These are phyloP conservation scores for Epicoccum sorghinum DNA, from an alignment of 2,329 filamentous ascomycete genomes.

Conservation along the genomic window DNA sequence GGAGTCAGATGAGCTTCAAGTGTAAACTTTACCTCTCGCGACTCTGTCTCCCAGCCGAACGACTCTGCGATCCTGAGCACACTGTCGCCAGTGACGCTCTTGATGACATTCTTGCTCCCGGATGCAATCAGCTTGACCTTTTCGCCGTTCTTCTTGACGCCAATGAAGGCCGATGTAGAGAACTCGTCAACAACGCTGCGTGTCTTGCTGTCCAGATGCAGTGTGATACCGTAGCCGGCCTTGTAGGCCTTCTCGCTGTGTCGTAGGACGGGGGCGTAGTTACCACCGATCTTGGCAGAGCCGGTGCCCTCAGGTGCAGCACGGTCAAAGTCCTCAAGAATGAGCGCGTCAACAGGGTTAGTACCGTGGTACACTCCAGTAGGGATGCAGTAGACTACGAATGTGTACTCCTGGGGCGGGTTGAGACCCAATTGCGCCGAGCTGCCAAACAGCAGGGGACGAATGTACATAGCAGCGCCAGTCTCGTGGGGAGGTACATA, in stretches of 20 bases:
- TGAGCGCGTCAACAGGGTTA: conserved; percentile 82
- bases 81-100: conserved; percentile 82
- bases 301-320: conserved; percentile 91
- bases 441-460: conserved; percentile 85
- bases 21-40: conserved; percentile 62
- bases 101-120: conserved; percentile 84
- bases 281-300: conserved; percentile 91
- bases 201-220: conserved; percentile 87
- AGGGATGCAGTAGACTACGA: conserved; percentile 87
- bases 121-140: conserved; percentile 80
- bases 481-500: conserved; percentile 90
- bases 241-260: conserved; percentile 82
- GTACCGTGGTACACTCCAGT: conserved; percentile 94
- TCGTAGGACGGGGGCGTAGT: conserved; percentile 89
- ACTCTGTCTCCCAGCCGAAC: conserved; percentile 86
- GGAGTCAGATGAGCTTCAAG: background rate
- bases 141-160: conserved; percentile 67
- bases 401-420: conserved; percentile 90
- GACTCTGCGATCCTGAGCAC: conserved; percentile 75
- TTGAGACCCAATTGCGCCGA: conserved; percentile 84
- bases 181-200: conserved; percentile 93
- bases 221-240: conserved; percentile 88
- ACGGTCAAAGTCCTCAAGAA: conserved; percentile 92
- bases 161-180: conserved; percentile 91
- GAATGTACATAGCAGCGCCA: conserved; percentile 90